Evolutionary conservation across 2,329 filamentous ascomycete species (phyloP).

Genomic region (Stemphylium vesicarium): DNA sequence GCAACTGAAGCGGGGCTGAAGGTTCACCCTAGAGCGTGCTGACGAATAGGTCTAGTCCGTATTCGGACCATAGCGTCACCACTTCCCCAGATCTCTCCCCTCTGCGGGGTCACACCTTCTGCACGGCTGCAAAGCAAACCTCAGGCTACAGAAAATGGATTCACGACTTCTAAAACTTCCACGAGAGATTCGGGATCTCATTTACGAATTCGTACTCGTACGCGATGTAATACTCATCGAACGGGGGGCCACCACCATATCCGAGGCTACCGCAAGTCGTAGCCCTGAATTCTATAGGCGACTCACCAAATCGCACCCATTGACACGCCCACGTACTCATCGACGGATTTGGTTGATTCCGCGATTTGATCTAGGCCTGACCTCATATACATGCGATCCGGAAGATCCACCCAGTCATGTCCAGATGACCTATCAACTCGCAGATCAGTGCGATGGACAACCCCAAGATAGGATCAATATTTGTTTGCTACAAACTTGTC

Average conservation of each 20-base stretch:
- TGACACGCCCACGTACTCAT: slow-evolving; percentile 8
- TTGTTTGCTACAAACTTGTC: slow-evolving; percentile 25
- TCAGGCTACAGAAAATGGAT: slow-evolving; percentile 3
- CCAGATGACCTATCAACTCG: slow-evolving; percentile 32
- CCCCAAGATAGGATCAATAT: slow-evolving; percentile 9
- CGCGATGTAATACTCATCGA: slow-evolving; percentile 23
- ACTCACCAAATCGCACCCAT: slow-evolving; percentile 15
- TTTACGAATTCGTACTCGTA: slow-evolving; percentile 26
- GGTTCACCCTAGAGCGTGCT: neutral
- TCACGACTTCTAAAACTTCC: slow-evolving; percentile 22
- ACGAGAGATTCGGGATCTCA: slow-evolving; percentile 30
- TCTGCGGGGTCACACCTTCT: neutral
- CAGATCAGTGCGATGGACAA: neutral
- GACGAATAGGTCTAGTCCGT: neutral
- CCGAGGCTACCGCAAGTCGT: slow-evolving; percentile 5
- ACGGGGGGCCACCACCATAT: slow-evolving; percentile 13
- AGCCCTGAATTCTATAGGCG: slow-evolving; percentile 7
- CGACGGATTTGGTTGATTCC: slow-evolving; percentile 26
- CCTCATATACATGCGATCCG: slow-evolving; percentile 6
- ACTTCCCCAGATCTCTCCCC: neutral
- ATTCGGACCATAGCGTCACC: slow-evolving; percentile 6
- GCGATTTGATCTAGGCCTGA: slow-evolving; percentile 22
- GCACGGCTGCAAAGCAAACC: neutral
- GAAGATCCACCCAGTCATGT: slow-evolving; percentile 15
- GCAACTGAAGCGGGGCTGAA: neutral